Percentiles rank a stretch among this genome's conserved stretches.
Evolutionary conservation across 495 filamentous ascomycete genomes (phyloP).

Genomic region (Hypoxylon intermedium): DNA sequence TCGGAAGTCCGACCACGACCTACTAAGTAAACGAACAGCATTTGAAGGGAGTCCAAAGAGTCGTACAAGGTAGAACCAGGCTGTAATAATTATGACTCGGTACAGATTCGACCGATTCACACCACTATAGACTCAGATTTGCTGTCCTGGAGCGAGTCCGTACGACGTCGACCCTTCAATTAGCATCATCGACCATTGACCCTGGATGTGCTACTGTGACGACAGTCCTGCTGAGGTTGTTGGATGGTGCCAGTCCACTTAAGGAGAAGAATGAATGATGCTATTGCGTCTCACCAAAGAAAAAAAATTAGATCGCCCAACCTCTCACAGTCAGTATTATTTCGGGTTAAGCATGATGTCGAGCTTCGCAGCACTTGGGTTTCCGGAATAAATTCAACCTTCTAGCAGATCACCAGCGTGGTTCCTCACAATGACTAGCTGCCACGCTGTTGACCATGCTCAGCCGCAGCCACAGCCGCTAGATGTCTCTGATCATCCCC

Average conservation of each 20-base stretch:
- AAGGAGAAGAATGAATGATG: slow-evolving; percentile 7
- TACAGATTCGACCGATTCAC: slow-evolving; percentile 15
- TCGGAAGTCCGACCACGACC: slow-evolving; percentile 34
- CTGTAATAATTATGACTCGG: slow-evolving; percentile 6
- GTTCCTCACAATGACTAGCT: neutral
- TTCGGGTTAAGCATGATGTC: slow-evolving; percentile 5
- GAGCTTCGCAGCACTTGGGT: neutral
- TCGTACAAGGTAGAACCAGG: slow-evolving; percentile 17
- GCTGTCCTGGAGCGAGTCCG: slow-evolving; percentile 10
- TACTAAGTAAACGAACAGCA: slow-evolving; percentile 19
- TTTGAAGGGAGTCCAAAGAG: slow-evolving; percentile 20
- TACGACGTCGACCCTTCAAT: slow-evolving; percentile 16
- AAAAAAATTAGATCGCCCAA: slow-evolving; percentile 1
- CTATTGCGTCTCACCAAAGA: slow-evolving; percentile 15
- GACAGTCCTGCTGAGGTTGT: slow-evolving; percentile 5
- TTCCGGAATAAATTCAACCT: neutral
- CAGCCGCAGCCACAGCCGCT: slow-evolving; percentile 12
- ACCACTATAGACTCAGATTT: slow-evolving; percentile 14
- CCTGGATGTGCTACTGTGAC: slow-evolving; percentile 18
- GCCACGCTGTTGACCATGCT: neutral
- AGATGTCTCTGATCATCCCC: neutral
- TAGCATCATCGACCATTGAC: slow-evolving; percentile 1
- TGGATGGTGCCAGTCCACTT: neutral
- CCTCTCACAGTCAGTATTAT: slow-evolving; percentile 13
- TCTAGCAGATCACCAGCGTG: neutral